A percentile compares a stretch with the other conserved stretches of the same genome.
Conservation (phyloP, 177 flowering plant genomes). For the Vitis hybrid region DNA sequence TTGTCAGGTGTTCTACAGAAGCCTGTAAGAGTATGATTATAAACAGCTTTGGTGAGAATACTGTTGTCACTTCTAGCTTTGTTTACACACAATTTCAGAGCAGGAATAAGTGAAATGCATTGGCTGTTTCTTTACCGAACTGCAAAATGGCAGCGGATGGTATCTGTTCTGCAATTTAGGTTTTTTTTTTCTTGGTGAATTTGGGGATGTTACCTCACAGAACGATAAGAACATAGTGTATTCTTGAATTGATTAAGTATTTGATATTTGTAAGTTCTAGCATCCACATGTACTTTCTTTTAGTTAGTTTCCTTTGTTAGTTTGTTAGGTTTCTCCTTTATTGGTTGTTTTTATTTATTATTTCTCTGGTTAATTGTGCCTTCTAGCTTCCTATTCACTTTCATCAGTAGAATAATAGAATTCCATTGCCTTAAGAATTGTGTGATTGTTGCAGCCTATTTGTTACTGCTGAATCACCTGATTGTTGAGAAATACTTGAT, state of each 20-base stretch:
- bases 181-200: slow-evolving; percentile 1
- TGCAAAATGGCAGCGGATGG: slow-evolving; percentile 22
- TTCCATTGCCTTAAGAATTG: background rate
- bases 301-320: background rate
- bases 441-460: no score
- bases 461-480: no score
- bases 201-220: background rate
- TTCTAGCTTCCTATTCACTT: background rate
- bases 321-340: background rate
- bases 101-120: slow-evolving; percentile 26
- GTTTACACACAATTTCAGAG: slow-evolving; percentile 18
- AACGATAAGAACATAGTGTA: slow-evolving; percentile 2
- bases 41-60: slow-evolving; percentile 17
- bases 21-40: slow-evolving; percentile 65
- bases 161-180: slow-evolving; percentile 16
- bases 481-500: no score
- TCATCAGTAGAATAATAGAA: background rate
- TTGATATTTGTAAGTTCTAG: background rate
- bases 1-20: slow-evolving; percentile 94
- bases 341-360: background rate
- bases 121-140: slow-evolving; percentile 21
- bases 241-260: background rate
- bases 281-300: background rate
- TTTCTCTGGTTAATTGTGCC: background rate
- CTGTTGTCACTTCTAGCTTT: slow-evolving; percentile 16